phyloP scores from a whole-genome alignment of 2,329 filamentous ascomycete species.

The Cercospora brassicicola region DNA sequence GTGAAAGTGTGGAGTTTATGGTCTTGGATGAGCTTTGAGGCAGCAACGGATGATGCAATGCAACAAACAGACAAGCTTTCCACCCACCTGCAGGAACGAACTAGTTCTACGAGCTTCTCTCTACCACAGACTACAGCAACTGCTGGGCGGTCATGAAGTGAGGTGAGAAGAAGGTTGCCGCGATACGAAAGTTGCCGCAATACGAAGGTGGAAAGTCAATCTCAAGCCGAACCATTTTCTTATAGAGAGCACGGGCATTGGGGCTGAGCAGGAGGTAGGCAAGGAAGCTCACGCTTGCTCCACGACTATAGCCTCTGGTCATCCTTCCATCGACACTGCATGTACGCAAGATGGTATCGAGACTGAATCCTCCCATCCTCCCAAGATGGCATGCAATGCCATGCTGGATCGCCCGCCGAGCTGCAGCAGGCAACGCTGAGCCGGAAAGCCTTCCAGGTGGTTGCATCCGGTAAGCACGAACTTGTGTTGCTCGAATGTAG shows the following conservation, averaged over 20 bases:
- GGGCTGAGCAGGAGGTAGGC: not conserved
- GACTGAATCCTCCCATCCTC: too few species aligned
- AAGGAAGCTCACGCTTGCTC: not conserved
- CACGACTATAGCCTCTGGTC: too few species aligned
- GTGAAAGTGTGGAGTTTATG: not conserved
- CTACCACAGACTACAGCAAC: not conserved
- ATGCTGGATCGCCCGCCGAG: not conserved
- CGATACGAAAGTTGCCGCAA: not conserved
- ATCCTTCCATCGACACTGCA: too few species aligned
- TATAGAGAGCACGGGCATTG: not conserved
- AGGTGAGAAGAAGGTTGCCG: not conserved
- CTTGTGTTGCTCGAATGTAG: not conserved
- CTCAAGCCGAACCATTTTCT: not conserved
- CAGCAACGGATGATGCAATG: slow-evolving; percentile 7
- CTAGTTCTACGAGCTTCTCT: not conserved
- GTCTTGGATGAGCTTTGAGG: not conserved
- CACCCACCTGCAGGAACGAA: slow-evolving; percentile 3
- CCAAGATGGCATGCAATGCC: not conserved
- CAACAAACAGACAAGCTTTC: slow-evolving; percentile 1
- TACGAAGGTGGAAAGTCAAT: not conserved
- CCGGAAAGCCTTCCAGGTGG: not conserved
- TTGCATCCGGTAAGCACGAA: not conserved
- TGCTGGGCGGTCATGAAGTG: not conserved
- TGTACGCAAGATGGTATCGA: too few species aligned
- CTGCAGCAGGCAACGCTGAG: not conserved